These are phyloP conservation scores for Kwoniella newhampshirensis DNA, from an alignment of 768 basidiomycete genomes.

Conservation along the genomic window DNA sequence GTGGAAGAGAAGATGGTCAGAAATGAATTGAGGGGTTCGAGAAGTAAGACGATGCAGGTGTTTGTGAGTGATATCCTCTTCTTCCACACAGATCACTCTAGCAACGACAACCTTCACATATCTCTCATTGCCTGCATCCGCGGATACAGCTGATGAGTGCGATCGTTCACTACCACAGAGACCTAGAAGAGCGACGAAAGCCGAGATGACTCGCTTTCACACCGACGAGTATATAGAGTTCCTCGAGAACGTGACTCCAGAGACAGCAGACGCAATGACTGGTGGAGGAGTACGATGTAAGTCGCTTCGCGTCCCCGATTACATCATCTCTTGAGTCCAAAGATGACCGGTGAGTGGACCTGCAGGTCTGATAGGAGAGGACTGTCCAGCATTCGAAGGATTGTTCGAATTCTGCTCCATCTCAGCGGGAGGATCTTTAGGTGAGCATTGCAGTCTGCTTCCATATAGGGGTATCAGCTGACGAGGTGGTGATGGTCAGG, in stretches of 20 bases:
- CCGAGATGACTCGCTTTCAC: slow-evolving; percentile 89
- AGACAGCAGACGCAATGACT: slow-evolving; percentile 82
- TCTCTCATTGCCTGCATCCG: not conserved
- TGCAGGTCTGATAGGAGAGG: slow-evolving; percentile 71
- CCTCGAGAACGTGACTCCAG: slow-evolving; percentile 80
- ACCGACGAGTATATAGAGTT: slow-evolving; percentile 98
- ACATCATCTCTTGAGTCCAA: not conserved
- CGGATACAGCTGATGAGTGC: not conserved
- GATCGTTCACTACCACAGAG: slow-evolving; percentile 56
- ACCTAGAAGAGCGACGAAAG: slow-evolving; percentile 68
- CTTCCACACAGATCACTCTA: no score
- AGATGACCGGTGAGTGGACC: not conserved
- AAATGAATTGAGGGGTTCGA: slow-evolving; percentile 24
- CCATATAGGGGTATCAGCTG: not conserved
- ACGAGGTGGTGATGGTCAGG: slow-evolving; percentile 55
- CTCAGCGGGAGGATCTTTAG: slow-evolving; percentile 90
- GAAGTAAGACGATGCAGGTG: slow-evolving; percentile 66
- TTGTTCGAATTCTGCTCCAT: slow-evolving; percentile 96
- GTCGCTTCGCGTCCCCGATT: not conserved
- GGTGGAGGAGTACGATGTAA: slow-evolving; percentile 80
- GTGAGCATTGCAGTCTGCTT: slow-evolving; percentile 56
- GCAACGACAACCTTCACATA: no score
- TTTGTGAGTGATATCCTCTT: slow-evolving; percentile 60
- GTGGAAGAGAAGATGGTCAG: slow-evolving; percentile 15
- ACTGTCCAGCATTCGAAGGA: slow-evolving; percentile 95